Evolutionary conservation across 1,284 basidiomycete genomes (phyloP), one percentile per base, ranked within the genome.

Genomic region (Pholiota adiposa): DNA sequence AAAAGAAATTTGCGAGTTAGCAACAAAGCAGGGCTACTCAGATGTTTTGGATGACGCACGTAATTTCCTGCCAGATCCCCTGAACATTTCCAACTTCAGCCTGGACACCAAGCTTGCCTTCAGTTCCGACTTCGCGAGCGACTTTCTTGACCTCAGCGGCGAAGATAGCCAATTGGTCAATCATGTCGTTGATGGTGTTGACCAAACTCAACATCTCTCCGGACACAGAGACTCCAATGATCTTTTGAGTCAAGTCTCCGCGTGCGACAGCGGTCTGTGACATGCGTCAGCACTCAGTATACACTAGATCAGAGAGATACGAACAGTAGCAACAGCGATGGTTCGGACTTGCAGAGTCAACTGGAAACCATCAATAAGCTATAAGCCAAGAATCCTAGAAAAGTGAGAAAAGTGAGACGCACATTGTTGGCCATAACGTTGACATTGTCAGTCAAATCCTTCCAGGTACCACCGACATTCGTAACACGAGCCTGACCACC

Each of bases 41-140:
- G 43, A 33, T 46, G 29, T 31, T 31, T 31, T 31, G n/a, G n/a
- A n/a, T 49, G 27, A 87, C 94, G 65, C 78, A 97, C 88, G 97
- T 99, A 74, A 99, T 98, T 75, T 98, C 96, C 72, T 96, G 93
- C 97, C 97, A 99, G 54, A 95, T 97, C 54, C 97, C 97, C 72
- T 98, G 94, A 34, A 98, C 93, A 65, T 96, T 94, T 65, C 95
- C 95, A 46, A 98, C 95, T 73, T 98, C 94, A 18, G 97, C 97
- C 71, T 98, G 97, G 0, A 97, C 97, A 70, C 97, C 97, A 12
- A 99, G 81, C 77, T 98, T 98, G 41, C 96, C 96, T 72, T 98
- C 94, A 4, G 95, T 97, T 62, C 96, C 96, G 69, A 98, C 96
- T 73, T 98, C 95, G 33, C 94, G 81, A 3, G 96, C 95, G 52